phyloP scores from a whole-genome alignment of 805 yeast species.

The Candida ortonii region DNA sequence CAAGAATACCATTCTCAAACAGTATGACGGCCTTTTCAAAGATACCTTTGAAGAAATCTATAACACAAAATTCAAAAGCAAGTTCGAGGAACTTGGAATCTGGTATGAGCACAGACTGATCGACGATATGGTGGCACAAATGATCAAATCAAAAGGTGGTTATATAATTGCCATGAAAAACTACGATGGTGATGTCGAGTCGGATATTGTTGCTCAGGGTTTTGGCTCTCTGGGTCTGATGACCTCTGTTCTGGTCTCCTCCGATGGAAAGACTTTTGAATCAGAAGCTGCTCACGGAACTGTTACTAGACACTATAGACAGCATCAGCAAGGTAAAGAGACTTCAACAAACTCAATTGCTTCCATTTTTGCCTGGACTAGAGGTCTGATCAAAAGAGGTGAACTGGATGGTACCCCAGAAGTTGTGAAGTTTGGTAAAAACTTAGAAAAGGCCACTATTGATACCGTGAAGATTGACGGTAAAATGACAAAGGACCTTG shows the following conservation, averaged over 20 bases:
- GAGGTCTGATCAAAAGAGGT: conserved; percentile 93
- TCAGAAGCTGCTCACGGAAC: conserved; percentile 99
- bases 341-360: conserved; percentile 97
- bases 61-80: conserved; percentile 60
- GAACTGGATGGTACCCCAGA: conserved; percentile 82
- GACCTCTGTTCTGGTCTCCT: conserved; percentile 96
- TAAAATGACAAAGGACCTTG: conserved; percentile 95
- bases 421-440: conserved; percentile 74
- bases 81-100: conserved; percentile 77
- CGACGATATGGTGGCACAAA: conserved; percentile 99
- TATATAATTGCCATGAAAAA: conserved; percentile 94
- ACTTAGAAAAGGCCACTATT: conserved; percentile 77
- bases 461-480: conserved; percentile 83
- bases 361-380: conserved; percentile 94
- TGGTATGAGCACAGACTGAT: conserved; percentile 97
- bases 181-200: conserved; percentile 97
- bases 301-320: conserved; percentile 95
- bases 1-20: conserved; percentile 91
- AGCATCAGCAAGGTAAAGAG: conserved; percentile 94
- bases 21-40: conserved; percentile 93
- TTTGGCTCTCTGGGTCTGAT: conserved; percentile 94
- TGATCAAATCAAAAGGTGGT: conserved; percentile 95
- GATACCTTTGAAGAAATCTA: conserved; percentile 85
- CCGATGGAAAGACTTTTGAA: conserved; percentile 94
- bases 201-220: conserved; percentile 97